Evolutionary conservation across 208 protist genomes (phyloP), one percentile per base, ranked within the genome.

Genomic region (Porcisia deanei): DNA sequence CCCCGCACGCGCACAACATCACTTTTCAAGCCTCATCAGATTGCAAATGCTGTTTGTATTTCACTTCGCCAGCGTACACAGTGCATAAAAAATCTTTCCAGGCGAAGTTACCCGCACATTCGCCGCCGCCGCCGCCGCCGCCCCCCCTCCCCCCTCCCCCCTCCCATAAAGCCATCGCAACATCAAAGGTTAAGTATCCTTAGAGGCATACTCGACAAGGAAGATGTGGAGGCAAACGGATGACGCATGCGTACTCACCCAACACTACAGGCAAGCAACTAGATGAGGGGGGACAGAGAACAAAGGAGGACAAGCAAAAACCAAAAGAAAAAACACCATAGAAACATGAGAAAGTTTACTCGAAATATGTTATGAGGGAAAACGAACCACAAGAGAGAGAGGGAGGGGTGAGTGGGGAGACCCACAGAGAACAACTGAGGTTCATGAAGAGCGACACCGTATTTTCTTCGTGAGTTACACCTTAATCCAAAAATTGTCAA

Each of bases 41-140:
- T 34, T 3, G 22, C 25, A 20, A 12, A 52, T 52, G 34, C 41
- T 47, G 37, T 8, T 34, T 61, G 53, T 41, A 52, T 68, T 49
- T 20, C 10, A 54, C 54, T 71, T n/a, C 43, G 43, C 37, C 22
- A 69, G 64, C 10, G 39, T 69, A 71, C 25, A 68, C 30, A 68
- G 30, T 63, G 55, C 49, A 63, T 61, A 39, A 12, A 64, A 20
- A 60, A 70, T 45, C 45, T 41, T 66, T 5, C 22, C 43, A 34
- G 25, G 30, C 41, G 47, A 14, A 59, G n/a, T 18, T 53, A 14
- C 47, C 18, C 7, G 16, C 20, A 55, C 20, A 49, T 3, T 30
- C 30, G 30, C 30, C 30, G 30, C 30, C 30, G 30, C 30, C 30
- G 30, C 30, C 30, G 30, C 30, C 30, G 30, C 30, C 30, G 30